Base-by-base conservation (phyloP, 108 stramenopile genomes). In the Fistulifera pelliculosa region DNA sequence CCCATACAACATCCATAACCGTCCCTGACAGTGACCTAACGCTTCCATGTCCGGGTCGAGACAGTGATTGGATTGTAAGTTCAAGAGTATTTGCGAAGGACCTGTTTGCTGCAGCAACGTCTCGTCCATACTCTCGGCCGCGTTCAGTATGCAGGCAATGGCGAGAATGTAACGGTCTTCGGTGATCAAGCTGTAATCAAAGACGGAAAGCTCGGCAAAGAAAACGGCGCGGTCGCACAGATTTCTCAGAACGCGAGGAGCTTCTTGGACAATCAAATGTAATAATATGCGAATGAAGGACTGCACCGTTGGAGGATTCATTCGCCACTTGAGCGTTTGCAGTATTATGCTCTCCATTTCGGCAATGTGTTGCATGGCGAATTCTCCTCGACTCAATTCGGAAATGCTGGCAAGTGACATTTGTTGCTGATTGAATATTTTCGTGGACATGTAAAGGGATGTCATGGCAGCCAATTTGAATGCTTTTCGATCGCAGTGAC, bases 391-490 rank as follows among this genome's bases (percentile, higher is more conserved):
- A 22, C 66, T 68, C 17, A 79, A 56, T 11, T 70, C 68, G 3
- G 70, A 66, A 11, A 79, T 48, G 21, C 27, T 68, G 6, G 4
- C 21, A 11, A 74, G 61, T 19, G 61, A 47, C 25, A 27, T 38
- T 47, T 47, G 49, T 16, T 49, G 19, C 11, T 24, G 42, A 51
- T 70, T 64, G 57, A 66, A 64, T 1, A 80, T 38, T 50, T 80
- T 80, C 19, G 68, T 70, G 1, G 72, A 64, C 60, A 73, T 64
- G 66, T 75, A 68, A n/a, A 80, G 49, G 0, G 65, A 38, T 1
- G 79, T 80, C 72, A 80, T 80, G 53, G 74, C 66, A 7, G 79
- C 79, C 12, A 80, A 56, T 45, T 80, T 80, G 67, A 73, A 79
- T 11, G 71, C 68, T 0, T 52, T 59, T 48, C 71, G 55, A 45